Conservation (phyloP, 1,139 yeast species). For the Yamadazyma buinensis region DNA sequence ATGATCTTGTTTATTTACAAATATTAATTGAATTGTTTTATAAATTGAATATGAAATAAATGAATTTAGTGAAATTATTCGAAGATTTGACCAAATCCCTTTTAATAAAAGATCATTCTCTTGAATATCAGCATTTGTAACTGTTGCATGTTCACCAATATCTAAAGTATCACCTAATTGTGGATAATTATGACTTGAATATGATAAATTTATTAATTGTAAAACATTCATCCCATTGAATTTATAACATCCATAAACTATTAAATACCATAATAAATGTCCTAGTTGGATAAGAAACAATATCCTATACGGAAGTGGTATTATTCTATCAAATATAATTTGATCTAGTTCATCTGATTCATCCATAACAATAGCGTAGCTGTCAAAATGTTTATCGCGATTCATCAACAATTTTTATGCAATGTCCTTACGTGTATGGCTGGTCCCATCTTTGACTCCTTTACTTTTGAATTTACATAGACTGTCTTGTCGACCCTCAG, state of each 20-base stretch:
- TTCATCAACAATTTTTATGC: too few relatives aligned
- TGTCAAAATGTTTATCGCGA: too few relatives aligned
- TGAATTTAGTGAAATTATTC: constrained; percentile 18
- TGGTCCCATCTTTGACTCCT: too few relatives aligned
- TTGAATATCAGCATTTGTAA: constrained; percentile 24
- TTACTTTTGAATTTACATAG: too few relatives aligned
- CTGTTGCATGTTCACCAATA: constrained; percentile 34
- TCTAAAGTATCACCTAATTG: constrained; percentile 20
- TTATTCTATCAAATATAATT: constrained; percentile 20
- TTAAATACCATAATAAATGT: constrained; percentile 30
- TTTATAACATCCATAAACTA: constrained; percentile 25
- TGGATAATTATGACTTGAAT: constrained; percentile 35
- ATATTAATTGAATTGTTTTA: constrained; percentile 17
- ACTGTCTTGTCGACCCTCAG: too few relatives aligned
- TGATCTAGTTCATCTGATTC: constrained; percentile 11
- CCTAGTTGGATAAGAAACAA: constrained; percentile 31
- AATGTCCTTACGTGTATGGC: too few relatives aligned
- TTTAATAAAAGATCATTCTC: constrained; percentile 30
- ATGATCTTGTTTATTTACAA: constrained; percentile 12
- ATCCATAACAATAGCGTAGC: too few relatives aligned
- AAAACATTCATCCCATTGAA: constrained; percentile 27
- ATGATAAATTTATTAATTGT: constrained; percentile 36
- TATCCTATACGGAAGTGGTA: constrained; percentile 41
- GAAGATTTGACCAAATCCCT: constrained; percentile 33
- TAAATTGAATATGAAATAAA: constrained; percentile 20